A percentile compares a stretch with the other conserved stretches of the same genome.
Evolutionary conservation across 495 filamentous ascomycete species (phyloP).

Genomic region (Penicillium maclennaniae): DNA sequence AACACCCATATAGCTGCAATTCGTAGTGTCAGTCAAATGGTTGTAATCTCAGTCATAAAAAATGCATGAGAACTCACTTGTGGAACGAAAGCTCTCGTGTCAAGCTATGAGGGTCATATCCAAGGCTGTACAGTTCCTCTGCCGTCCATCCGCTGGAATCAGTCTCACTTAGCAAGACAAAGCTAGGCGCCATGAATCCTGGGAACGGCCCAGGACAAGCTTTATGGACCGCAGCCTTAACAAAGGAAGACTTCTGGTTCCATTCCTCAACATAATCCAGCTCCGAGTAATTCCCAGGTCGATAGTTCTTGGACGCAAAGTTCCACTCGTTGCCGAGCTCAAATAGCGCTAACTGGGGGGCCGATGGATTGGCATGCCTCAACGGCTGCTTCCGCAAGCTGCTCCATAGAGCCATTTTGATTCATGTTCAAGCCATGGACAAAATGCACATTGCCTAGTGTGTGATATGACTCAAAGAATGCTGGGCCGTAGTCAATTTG

Average conservation of each 20-base stretch:
- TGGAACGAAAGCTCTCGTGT: conserved; percentile 16
- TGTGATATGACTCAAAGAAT: conserved; percentile 21
- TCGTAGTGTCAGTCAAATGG: not conserved
- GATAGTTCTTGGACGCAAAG: conserved; percentile 5
- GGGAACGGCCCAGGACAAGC: conserved; percentile 13
- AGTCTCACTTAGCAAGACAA: not conserved
- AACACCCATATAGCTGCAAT: conserved; percentile 12
- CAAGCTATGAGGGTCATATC: conserved; percentile 14
- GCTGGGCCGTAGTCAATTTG: conserved; percentile 17
- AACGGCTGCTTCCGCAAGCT: conserved; percentile 3
- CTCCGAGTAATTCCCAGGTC: conserved; percentile 10
- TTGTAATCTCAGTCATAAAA: not conserved
- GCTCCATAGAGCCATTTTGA: conserved; percentile 10
- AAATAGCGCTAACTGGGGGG: conserved; percentile 4
- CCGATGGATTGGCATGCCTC: conserved; percentile 13
- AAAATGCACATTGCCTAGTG: conserved; percentile 9
- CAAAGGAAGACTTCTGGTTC: conserved; percentile 10
- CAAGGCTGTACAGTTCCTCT: conserved; percentile 12
- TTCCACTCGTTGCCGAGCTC: conserved; percentile 21
- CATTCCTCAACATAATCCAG: conserved; percentile 15
- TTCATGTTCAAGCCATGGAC: conserved; percentile 18
- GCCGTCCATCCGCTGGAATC: conserved; percentile 6
- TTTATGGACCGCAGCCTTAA: conserved; percentile 5
- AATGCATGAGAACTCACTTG: conserved; percentile 1
- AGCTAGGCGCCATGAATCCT: conserved; percentile 17